Conservation (phyloP, 2,329 filamentous ascomycete species). For the Penicillium sclerotiorum region DNA sequence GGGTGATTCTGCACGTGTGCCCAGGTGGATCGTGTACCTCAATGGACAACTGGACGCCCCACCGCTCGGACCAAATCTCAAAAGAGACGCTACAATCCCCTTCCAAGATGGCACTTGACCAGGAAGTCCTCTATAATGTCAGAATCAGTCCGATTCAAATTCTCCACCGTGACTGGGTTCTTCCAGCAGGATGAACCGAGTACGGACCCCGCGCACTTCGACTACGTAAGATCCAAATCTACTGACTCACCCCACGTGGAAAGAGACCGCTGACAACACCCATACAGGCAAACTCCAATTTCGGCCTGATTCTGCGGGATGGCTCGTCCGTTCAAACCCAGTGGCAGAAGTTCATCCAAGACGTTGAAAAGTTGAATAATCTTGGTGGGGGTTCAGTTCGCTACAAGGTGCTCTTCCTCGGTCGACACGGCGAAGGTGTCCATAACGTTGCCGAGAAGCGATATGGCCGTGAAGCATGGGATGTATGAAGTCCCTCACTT, state of each 20-base stretch:
- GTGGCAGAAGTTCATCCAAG: constrained; percentile 57
- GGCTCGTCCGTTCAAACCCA: constrained; percentile 50
- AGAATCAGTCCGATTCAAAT: constrained; percentile 28
- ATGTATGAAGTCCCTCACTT: constrained; percentile 45
- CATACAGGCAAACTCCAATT: constrained; percentile 44
- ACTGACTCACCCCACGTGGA: not conserved
- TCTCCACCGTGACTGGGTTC: constrained; percentile 49
- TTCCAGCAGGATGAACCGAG: constrained; percentile 55
- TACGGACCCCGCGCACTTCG: constrained; percentile 51
- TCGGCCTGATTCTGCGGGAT: constrained; percentile 52
- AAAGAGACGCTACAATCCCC: too few relatives aligned
- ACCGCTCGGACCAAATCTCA: too few relatives aligned
- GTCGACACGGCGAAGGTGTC: constrained; percentile 63
- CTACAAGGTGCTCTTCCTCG: constrained; percentile 62
- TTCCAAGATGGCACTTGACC: not conserved
- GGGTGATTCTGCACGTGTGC: too few relatives aligned
- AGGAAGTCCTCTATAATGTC: constrained; percentile 18
- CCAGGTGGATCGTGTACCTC: too few relatives aligned
- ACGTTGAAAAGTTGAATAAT: constrained; percentile 51
- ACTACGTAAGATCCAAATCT: constrained; percentile 45
- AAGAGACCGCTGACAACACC: not conserved
- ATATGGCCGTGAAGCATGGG: constrained; percentile 63
- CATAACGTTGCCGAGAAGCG: constrained; percentile 63
- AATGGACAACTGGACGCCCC: too few relatives aligned
- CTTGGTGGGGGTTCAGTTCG: constrained; percentile 39